Conservation (phyloP, 2,329 filamentous ascomycete species). For the Diaporthe sp. region DNA sequence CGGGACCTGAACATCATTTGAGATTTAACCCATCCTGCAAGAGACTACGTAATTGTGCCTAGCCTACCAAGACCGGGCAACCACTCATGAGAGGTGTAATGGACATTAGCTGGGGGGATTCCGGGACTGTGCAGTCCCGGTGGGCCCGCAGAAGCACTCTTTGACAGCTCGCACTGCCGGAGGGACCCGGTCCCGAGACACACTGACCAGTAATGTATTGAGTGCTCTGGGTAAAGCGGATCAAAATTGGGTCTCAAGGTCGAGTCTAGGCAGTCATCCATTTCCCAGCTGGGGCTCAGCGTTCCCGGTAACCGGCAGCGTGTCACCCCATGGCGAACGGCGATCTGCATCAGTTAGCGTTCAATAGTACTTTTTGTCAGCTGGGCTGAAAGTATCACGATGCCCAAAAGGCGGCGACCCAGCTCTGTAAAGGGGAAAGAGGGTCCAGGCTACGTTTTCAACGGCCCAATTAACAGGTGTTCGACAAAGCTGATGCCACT, state of each 20-base stretch:
- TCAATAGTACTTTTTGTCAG: not conserved
- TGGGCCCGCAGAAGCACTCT: not conserved
- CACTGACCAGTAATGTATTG: not conserved
- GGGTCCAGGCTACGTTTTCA: not conserved
- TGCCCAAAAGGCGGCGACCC: not conserved
- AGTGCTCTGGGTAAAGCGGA: not conserved
- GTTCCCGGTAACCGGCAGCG: not conserved
- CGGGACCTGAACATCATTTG: not conserved
- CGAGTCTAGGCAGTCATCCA: not conserved
- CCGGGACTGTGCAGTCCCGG: not conserved
- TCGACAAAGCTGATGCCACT: not conserved
- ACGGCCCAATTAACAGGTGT: not conserved
- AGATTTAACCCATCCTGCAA: not conserved
- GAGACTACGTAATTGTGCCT: not conserved
- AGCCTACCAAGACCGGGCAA: not conserved
- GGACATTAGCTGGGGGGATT: not conserved
- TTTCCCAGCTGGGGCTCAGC: not conserved
- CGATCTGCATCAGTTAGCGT: constrained; percentile 13
- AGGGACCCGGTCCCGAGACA: not conserved
- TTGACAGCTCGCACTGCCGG: not conserved
- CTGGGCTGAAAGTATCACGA: constrained; percentile 2
- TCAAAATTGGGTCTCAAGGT: constrained; percentile 2
- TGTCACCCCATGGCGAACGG: not conserved
- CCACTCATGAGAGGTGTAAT: not conserved
- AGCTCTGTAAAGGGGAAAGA: not conserved